A percentile compares a stretch with the other conserved stretches of the same genome.
Evolutionary conservation across 78 protist genomes (phyloP).

Genomic region (Monocercomonoides exilis): DNA sequence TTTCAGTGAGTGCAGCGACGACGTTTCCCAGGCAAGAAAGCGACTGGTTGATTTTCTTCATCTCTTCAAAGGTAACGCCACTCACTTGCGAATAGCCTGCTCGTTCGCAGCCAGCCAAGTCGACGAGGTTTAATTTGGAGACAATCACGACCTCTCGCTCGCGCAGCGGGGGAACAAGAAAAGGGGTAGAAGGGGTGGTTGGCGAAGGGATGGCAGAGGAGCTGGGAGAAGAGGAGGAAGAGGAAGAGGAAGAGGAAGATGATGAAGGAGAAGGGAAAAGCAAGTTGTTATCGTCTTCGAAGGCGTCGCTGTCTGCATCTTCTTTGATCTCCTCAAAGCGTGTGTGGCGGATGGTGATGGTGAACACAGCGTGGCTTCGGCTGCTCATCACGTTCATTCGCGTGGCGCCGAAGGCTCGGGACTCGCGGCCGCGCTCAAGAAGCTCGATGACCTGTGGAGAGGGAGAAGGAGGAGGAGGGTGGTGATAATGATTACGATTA

Average conservation of each 20-base stretch:
- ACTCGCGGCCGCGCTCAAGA: slow-evolving; percentile 39
- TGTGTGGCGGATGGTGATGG: slow-evolving; percentile 38
- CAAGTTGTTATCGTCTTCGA: too few species aligned
- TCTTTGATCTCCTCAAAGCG: too few species aligned
- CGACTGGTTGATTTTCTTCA: slow-evolving; percentile 25
- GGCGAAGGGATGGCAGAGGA: too few species aligned
- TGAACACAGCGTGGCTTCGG: slow-evolving; percentile 71
- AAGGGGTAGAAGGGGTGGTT: too few species aligned
- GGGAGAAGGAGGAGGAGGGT: too few species aligned
- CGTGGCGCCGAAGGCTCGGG: slow-evolving; percentile 56
- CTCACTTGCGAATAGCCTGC: slow-evolving; percentile 17
- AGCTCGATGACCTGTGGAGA: slow-evolving; percentile 46
- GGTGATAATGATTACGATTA: too few species aligned
- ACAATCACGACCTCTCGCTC: slow-evolving; percentile 17
- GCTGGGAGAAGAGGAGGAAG: too few species aligned
- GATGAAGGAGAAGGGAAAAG: too few species aligned
- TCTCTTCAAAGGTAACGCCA: slow-evolving; percentile 19
- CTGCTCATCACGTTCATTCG: slow-evolving; percentile 43
- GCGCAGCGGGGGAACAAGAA: too few species aligned
- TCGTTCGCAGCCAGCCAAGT: slow-evolving; percentile 69
- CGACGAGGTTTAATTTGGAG: slow-evolving; percentile 72
- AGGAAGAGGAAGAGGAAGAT: too few species aligned
- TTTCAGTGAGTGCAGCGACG: slow-evolving; percentile 50
- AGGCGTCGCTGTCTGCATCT: too few species aligned
- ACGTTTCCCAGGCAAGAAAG: slow-evolving; percentile 60